Conservation (phyloP, 495 filamentous ascomycete genomes). For the Gamarada debralockiae region DNA sequence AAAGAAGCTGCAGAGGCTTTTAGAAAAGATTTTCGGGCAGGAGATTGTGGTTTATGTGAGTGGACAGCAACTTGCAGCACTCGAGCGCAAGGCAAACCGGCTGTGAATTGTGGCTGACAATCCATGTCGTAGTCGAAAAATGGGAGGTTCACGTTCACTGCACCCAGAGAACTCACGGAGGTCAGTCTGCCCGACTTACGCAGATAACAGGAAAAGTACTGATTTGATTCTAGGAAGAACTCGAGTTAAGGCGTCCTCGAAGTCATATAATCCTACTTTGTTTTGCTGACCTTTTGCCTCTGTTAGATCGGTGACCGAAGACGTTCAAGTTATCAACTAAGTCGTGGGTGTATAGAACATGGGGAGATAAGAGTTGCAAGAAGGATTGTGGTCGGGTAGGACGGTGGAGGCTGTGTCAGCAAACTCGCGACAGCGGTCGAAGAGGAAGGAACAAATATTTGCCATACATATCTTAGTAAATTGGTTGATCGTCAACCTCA, state of each 20-base stretch:
- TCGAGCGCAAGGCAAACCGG: too few species aligned
- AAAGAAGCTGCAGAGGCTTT: not conserved
- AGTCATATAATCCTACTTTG: not conserved
- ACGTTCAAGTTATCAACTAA: not conserved
- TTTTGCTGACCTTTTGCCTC: not conserved
- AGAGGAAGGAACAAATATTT: not conserved
- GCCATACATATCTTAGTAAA: too few species aligned
- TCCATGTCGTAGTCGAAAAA: not conserved
- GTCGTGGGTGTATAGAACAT: not conserved
- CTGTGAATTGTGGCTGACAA: not conserved
- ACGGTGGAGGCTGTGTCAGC: too few species aligned
- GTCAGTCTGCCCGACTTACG: not conserved
- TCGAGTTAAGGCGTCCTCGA: not conserved
- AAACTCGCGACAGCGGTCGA: not conserved
- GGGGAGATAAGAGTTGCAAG: not conserved
- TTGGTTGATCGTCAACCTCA: too few species aligned
- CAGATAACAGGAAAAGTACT: not conserved
- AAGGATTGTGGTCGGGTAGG: not conserved
- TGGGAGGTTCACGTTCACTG: not conserved
- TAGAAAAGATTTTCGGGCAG: not conserved
- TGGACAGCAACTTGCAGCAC: not conserved
- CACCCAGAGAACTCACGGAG: not conserved
- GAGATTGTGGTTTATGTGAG: conserved; percentile 1
- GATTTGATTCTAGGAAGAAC: not conserved
- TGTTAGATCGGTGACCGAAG: not conserved